phyloP scores from a whole-genome alignment of 495 filamentous ascomycete species.

The Aspergillus cavernicola region DNA sequence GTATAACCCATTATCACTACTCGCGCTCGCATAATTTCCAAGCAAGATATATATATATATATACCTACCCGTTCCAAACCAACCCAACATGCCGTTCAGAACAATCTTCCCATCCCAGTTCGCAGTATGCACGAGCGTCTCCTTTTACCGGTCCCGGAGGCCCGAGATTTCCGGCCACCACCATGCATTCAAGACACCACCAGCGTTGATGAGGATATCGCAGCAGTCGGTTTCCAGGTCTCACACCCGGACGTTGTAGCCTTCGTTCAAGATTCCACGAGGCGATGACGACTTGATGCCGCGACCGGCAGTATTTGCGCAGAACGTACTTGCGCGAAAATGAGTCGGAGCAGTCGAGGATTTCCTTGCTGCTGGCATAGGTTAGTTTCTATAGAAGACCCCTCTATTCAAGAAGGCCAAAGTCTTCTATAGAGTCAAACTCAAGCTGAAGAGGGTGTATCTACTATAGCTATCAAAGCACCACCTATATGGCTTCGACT shows the following conservation, averaged over 20 bases:
- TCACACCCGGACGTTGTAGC: slow-evolving; percentile 1
- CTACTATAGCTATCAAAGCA: too few relatives aligned
- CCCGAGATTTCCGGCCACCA: slow-evolving; percentile 50
- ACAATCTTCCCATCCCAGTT: slow-evolving; percentile 29
- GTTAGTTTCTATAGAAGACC: too few relatives aligned
- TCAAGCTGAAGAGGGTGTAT: too few relatives aligned
- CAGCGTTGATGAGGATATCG: slow-evolving; percentile 46
- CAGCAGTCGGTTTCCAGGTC: background rate
- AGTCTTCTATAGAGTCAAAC: too few relatives aligned
- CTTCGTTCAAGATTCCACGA: slow-evolving; percentile 38
- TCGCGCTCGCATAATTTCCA: too few relatives aligned
- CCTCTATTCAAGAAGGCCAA: too few relatives aligned
- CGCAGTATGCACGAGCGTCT: slow-evolving; percentile 46
- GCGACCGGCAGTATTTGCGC: slow-evolving; percentile 46
- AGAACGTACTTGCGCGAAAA: slow-evolving; percentile 41
- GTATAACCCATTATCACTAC: too few relatives aligned
- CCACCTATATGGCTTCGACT: too few relatives aligned
- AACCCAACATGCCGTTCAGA: slow-evolving; percentile 40
- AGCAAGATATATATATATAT: too few relatives aligned
- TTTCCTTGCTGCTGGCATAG: background rate
- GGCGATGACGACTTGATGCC: slow-evolving; percentile 31
- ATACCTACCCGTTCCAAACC: slow-evolving; percentile 39
- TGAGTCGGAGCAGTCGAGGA: background rate
- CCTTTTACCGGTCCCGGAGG: slow-evolving; percentile 39
- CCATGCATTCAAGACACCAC: slow-evolving; percentile 47